Evolutionary conservation across 2,329 filamentous ascomycete genomes (phyloP).

Genomic region (Capronia epimyces): DNA sequence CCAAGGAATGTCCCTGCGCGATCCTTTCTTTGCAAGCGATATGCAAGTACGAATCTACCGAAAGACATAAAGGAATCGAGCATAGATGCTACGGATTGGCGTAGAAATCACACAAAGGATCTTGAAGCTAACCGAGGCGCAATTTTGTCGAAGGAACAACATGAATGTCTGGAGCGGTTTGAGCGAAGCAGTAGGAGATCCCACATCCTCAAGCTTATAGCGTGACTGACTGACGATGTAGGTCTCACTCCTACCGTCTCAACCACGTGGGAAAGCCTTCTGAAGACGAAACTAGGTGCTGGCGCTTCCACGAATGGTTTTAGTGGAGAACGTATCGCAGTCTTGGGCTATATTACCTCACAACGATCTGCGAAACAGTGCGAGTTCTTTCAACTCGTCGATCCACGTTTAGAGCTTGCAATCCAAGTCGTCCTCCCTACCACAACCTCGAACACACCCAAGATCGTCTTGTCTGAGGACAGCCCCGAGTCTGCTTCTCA

Average conservation of each 20-base stretch:
- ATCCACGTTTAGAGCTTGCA: conserved; percentile 16
- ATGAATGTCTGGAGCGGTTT: conserved; percentile 7
- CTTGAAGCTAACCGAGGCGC: background rate
- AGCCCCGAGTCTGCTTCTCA: background rate
- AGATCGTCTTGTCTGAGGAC: background rate
- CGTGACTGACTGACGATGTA: conserved; percentile 1
- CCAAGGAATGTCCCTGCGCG: background rate
- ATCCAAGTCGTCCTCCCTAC: conserved; percentile 28
- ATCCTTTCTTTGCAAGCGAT: background rate
- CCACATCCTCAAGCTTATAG: background rate
- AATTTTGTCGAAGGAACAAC: conserved; percentile 4
- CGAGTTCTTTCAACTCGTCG: conserved; percentile 23
- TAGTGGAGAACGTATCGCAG: conserved; percentile 1
- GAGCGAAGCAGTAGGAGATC: conserved; percentile 7
- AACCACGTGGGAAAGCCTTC: conserved; percentile 15
- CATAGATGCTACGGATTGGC: background rate
- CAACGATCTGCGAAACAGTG: conserved; percentile 19
- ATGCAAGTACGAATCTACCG: background rate
- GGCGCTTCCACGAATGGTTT: background rate
- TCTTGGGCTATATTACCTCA: conserved; percentile 27
- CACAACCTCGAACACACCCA: background rate
- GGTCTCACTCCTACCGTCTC: background rate
- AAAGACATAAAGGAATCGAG: background rate
- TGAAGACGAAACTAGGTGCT: conserved; percentile 1
- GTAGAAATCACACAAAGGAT: background rate